phyloP scores from a whole-genome alignment of 805 yeast species.

The Suhomyces faveliae region DNA sequence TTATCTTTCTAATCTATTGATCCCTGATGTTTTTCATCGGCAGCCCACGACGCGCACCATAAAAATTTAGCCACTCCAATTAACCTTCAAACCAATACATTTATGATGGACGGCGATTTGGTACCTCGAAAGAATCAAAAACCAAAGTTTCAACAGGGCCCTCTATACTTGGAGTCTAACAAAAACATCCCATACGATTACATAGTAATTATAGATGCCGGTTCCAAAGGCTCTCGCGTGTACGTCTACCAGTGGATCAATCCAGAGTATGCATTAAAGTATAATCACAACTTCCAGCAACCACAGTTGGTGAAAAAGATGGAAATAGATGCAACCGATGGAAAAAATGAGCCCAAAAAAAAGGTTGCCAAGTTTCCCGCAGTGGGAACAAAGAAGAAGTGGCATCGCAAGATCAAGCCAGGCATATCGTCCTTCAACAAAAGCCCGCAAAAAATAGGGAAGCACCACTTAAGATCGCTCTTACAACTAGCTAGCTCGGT shows the following conservation, averaged over 20 bases:
- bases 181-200: conserved; percentile 56
- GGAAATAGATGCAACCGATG: neutral
- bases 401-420: conserved; percentile 55
- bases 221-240: conserved; percentile 64
- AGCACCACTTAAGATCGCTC: conserved; percentile 50
- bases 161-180: conserved; percentile 28
- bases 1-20: neutral
- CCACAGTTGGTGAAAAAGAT: neutral
- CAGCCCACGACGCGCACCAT: neutral
- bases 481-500: conserved; percentile 47
- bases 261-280: conserved; percentile 28
- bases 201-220: conserved; percentile 61
- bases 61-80: neutral
- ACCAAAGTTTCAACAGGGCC: conserved; percentile 24
- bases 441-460: conserved; percentile 50
- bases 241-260: conserved; percentile 57
- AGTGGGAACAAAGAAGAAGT: conserved; percentile 34
- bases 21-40: neutral
- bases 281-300: conserved; percentile 7
- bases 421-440: conserved; percentile 54
- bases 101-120: neutral
- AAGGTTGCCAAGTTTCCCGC: conserved; percentile 23
- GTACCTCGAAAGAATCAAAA: conserved; percentile 9
- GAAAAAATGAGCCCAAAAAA: conserved; percentile 1
- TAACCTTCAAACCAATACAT: neutral